These are phyloP conservation scores for Oryza brachyantha DNA, from an alignment of 176 grass and related monocot species.

Conservation along the genomic window DNA sequence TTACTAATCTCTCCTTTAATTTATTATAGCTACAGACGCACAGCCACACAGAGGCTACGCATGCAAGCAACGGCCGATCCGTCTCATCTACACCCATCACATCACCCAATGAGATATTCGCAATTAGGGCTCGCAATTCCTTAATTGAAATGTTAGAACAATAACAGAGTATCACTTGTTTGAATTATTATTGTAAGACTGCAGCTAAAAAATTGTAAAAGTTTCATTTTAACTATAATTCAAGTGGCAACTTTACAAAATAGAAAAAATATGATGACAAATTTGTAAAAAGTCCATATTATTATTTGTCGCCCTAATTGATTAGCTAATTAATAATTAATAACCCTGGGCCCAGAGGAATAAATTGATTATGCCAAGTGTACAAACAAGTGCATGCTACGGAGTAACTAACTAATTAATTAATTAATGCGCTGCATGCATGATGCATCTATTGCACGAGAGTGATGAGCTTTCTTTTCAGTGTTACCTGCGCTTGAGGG, in stretches of 20 bases:
- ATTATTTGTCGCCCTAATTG: no score
- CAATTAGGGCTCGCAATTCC: neutral
- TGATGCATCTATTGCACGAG: neutral
- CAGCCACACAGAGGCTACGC: neutral
- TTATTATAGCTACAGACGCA: neutral
- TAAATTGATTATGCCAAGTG: neutral
- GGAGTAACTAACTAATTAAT: neutral
- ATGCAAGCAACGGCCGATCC: slow-evolving; percentile 21
- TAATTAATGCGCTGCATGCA: neutral
- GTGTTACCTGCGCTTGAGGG: slow-evolving; percentile 83
- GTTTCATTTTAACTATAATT: no score
- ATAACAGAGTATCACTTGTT: no score
- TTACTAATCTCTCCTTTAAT: slow-evolving; percentile 22
- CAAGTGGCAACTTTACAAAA: no score
- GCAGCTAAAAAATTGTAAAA: no score
- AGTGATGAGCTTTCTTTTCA: neutral
- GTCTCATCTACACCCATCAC: no score
- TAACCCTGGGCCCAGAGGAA: neutral
- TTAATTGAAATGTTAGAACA: no score
- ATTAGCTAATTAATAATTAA: neutral
- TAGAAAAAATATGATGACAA: no score
- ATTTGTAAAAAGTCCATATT: no score
- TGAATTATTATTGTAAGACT: no score
- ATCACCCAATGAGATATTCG: no score
- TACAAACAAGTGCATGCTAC: neutral